A percentile compares a stretch with the other conserved stretches of the same genome.
Evolutionary conservation across 2,329 filamentous ascomycete genomes (phyloP).

Genomic region (Colletotrichum tamarilloi): DNA sequence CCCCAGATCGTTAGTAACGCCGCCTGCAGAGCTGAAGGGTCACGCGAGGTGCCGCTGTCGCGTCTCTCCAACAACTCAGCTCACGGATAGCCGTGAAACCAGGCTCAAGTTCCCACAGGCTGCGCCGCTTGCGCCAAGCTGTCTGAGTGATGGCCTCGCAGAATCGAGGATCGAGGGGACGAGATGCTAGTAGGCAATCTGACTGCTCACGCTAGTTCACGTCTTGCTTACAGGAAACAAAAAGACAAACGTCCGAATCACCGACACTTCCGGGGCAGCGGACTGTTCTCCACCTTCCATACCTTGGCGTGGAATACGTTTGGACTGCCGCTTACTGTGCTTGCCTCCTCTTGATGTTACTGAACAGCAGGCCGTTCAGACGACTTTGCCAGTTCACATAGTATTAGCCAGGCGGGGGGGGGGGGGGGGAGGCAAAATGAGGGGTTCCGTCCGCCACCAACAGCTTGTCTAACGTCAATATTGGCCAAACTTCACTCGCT

Average conservation of each 20-base stretch:
- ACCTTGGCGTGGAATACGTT: background rate
- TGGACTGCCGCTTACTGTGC: background rate
- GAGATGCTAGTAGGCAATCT: constrained; percentile 3
- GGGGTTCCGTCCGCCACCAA: constrained; percentile 21
- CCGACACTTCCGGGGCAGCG: constrained; percentile 28
- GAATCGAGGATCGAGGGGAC: background rate
- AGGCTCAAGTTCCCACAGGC: background rate
- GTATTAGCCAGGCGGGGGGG: background rate
- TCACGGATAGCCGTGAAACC: constrained; percentile 5
- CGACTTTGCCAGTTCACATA: background rate
- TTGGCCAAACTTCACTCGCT: background rate
- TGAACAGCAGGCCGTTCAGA: background rate
- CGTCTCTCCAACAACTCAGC: constrained; percentile 7
- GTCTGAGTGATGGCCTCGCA: background rate
- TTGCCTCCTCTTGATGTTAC: background rate
- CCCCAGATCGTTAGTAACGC: background rate
- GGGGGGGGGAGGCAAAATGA: constrained; percentile 22
- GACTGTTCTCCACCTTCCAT: background rate
- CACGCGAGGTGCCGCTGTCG: constrained; percentile 3
- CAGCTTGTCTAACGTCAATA: constrained; percentile 14
- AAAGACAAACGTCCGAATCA: background rate
- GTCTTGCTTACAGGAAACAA: background rate
- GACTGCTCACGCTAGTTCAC: constrained; percentile 1
- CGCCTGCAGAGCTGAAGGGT: background rate
- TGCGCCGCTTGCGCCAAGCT: constrained; percentile 13